Percentiles rank a stretch among this genome's conserved stretches.
Conservation (phyloP, 805 yeast genomes). For the Clavispora phyllophila region DNA sequence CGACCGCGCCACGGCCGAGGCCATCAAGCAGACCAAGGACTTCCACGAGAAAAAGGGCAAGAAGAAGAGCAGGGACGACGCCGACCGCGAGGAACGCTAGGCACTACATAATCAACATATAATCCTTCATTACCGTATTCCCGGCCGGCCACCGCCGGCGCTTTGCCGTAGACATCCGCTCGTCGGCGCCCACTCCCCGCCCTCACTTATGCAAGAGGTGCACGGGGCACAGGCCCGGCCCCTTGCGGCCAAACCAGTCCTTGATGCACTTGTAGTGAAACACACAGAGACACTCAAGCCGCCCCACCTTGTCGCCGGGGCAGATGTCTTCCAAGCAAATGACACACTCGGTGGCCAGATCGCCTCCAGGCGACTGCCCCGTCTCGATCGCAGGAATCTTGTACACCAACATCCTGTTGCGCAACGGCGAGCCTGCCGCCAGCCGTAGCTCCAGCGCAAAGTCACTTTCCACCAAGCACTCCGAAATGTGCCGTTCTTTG, state of each 20-base stretch:
- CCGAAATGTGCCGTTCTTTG: conserved; percentile 63
- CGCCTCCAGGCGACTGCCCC: conserved; percentile 5
- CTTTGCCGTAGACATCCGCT: no score
- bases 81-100: conserved; percentile 29
- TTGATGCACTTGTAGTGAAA: conserved; percentile 89
- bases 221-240: conserved; percentile 83
- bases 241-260: conserved; percentile 85
- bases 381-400: conserved; percentile 42
- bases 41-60: conserved; percentile 42
- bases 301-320: conserved; percentile 84
- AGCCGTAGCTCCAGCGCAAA: conserved; percentile 54
- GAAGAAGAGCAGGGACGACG: conserved; percentile 36
- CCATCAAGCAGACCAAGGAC: conserved; percentile 73
- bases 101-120: not conserved
- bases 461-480: conserved; percentile 66
- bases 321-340: conserved; percentile 86
- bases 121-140: not conserved
- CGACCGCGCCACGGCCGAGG: conserved; percentile 87
- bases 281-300: conserved; percentile 90
- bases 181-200: no score
- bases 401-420: conserved; percentile 85
- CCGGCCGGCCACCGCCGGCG: no score
- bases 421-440: conserved; percentile 22
- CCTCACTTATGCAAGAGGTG: conserved; percentile 44
- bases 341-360: conserved; percentile 69